phyloP scores from a whole-genome alignment of 257 asterid species.

The Avicennia marina region DNA sequence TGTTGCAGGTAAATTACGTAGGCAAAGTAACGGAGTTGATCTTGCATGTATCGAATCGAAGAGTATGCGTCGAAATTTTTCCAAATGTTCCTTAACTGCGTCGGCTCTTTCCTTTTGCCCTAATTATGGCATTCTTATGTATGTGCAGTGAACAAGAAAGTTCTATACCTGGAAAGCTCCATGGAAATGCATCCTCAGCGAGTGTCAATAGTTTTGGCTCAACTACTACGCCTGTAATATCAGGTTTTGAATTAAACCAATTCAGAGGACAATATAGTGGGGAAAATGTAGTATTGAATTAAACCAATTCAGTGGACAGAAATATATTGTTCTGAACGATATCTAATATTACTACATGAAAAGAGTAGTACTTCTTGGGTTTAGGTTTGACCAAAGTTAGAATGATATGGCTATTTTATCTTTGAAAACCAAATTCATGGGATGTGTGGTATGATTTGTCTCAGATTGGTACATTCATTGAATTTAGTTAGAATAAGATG shows the following conservation, averaged over 20 bases:
- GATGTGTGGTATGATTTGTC: too few species aligned
- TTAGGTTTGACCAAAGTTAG: too few species aligned
- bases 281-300: too few species aligned
- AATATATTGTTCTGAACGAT: too few species aligned
- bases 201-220: constrained; percentile 51
- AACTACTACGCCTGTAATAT: constrained; percentile 29
- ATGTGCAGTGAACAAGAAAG: constrained; percentile 55
- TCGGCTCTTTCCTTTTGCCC: constrained; percentile 5
- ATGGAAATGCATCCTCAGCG: constrained; percentile 73
- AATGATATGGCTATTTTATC: too few species aligned
- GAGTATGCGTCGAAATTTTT: constrained; percentile 30
- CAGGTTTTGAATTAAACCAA: constrained; percentile 45
- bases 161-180: constrained; percentile 46
- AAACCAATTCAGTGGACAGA: too few species aligned
- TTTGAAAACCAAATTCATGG: too few species aligned
- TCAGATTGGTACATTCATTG: too few species aligned
- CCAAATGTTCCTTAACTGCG: neutral
- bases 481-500: too few species aligned
- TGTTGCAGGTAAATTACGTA: constrained; percentile 53
- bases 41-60: constrained; percentile 44
- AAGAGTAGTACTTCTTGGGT: too few species aligned
- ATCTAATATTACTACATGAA: too few species aligned
- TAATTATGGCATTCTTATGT: constrained; percentile 23
- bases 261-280: too few species aligned
- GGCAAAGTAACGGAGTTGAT: constrained; percentile 73